A percentile compares a stretch with the other conserved stretches of the same genome.
These are phyloP conservation scores for Wickerhamomyces chaumierensis DNA, from an alignment of 805 yeast species.

Conservation along the genomic window DNA sequence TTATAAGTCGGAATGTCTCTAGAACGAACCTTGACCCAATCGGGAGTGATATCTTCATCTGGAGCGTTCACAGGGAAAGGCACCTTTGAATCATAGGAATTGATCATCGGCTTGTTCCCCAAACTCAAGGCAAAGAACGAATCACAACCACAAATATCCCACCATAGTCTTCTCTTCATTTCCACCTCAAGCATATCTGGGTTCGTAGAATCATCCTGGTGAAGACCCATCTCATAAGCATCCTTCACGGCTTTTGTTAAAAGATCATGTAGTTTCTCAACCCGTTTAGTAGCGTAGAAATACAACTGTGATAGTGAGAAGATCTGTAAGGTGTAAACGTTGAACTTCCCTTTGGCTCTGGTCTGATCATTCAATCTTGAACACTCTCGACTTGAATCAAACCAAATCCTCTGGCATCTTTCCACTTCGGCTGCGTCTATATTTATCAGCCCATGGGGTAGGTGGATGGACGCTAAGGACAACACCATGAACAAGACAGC, in stretches of 20 bases:
- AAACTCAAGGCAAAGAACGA: slow-evolving; percentile 16
- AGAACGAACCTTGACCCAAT: slow-evolving; percentile 12
- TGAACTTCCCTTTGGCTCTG: slow-evolving; percentile 8
- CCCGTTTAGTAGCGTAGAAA: slow-evolving; percentile 19
- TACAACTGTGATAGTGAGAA: slow-evolving; percentile 19
- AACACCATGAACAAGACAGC: slow-evolving; percentile 15
- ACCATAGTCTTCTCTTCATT: slow-evolving; percentile 22
- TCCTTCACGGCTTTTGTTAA: slow-evolving; percentile 15
- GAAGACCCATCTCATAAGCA: slow-evolving; percentile 16
- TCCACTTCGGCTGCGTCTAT: slow-evolving; percentile 16
- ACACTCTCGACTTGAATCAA: slow-evolving; percentile 18
- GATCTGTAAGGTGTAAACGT: slow-evolving; percentile 14
- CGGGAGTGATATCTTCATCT: slow-evolving; percentile 19
- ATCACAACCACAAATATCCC: slow-evolving; percentile 21
- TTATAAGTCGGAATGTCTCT: slow-evolving; percentile 17
- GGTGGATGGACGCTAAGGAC: slow-evolving; percentile 16
- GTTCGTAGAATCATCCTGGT: slow-evolving; percentile 16
- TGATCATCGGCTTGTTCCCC: slow-evolving; percentile 15
- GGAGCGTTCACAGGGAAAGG: slow-evolving; percentile 23
- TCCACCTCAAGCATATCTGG: slow-evolving; percentile 18
- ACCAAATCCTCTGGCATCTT: slow-evolving; percentile 18
- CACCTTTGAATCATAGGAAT: slow-evolving; percentile 16
- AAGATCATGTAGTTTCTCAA: slow-evolving; percentile 15
- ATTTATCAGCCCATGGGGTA: slow-evolving; percentile 18
- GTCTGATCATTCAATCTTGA: slow-evolving; percentile 9